Evolutionary conservation across 305 asterid species (phyloP).

Genomic region (Withania somnifera): DNA sequence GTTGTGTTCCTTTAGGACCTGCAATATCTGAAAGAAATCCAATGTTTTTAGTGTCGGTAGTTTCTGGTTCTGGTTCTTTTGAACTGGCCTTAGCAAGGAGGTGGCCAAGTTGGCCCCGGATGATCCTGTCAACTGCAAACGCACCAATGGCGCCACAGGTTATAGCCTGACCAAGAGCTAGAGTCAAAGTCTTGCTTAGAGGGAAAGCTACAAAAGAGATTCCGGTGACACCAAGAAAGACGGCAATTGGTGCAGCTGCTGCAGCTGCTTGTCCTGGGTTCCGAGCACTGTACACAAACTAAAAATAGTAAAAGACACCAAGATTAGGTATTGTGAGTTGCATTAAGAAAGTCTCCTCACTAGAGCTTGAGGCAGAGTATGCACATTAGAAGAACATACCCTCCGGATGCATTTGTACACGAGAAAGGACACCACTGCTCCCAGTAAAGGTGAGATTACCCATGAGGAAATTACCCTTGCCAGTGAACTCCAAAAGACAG

Average conservation of each 20-base stretch:
- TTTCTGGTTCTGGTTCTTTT: conserved; percentile 28
- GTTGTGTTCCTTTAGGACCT: conserved; percentile 84
- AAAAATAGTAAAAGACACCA: conserved; percentile 28
- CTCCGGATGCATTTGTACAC: conserved; percentile 90
- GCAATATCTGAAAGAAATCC: conserved; percentile 79
- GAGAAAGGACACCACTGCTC: conserved; percentile 71
- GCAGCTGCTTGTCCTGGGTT: conserved; percentile 97
- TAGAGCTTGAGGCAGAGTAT: neutral
- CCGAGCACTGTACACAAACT: conserved; percentile 95
- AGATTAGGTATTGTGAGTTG: conserved; percentile 6
- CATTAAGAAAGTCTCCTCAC: neutral
- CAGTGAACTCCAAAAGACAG: conserved; percentile 91
- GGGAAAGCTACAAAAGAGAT: conserved; percentile 76
- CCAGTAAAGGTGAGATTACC: conserved; percentile 78
- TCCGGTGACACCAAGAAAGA: conserved; percentile 67
- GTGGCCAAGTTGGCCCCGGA: conserved; percentile 74
- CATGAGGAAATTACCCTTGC: conserved; percentile 86
- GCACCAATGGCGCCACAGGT: conserved; percentile 65
- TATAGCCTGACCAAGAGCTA: conserved; percentile 56
- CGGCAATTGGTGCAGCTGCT: conserved; percentile 81
- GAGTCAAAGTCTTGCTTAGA: conserved; percentile 39
- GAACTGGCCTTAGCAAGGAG: conserved; percentile 50
- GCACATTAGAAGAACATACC: conserved; percentile 32
- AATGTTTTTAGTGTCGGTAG: conserved; percentile 21
- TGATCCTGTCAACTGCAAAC: conserved; percentile 38